Evolutionary conservation across 495 filamentous ascomycete genomes (phyloP).

Genomic region (Trichoderma erinaceum): DNA sequence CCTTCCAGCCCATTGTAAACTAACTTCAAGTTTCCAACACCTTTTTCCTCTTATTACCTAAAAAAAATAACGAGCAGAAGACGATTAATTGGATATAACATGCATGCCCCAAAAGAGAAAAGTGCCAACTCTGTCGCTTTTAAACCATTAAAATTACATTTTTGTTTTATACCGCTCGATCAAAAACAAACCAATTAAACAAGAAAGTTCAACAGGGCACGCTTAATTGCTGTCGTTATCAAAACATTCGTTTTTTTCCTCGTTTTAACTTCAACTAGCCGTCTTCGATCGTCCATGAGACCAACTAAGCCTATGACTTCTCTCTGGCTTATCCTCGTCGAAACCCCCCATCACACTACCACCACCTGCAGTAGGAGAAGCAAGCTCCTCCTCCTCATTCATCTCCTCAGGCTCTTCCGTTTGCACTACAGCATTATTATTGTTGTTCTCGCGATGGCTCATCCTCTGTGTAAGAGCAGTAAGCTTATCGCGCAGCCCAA

Average conservation of each 20-base stretch:
- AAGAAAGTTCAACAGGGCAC: no score
- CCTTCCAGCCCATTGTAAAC: background rate
- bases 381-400: background rate
- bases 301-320: background rate
- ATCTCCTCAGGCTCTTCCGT: constrained; percentile 10
- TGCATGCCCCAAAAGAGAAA: no score
- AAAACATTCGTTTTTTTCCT: no score
- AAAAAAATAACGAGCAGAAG: background rate
- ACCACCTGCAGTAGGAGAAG: background rate
- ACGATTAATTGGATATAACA: no score
- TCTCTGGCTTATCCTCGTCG: background rate
- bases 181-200: background rate
- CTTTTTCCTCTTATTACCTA: background rate
- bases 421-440: background rate
- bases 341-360: background rate
- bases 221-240: background rate
- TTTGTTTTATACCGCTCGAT: background rate
- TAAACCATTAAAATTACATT: background rate
- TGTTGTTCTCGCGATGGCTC: constrained; percentile 30
- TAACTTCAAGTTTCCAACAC: background rate
- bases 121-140: no score
- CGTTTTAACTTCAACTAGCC: background rate
- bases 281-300: background rate
- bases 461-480: constrained; percentile 33
- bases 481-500: constrained; percentile 36